These are phyloP conservation scores for Dothistroma septosporum DNA, from an alignment of 2,329 filamentous ascomycete genomes.

Conservation along the genomic window DNA sequence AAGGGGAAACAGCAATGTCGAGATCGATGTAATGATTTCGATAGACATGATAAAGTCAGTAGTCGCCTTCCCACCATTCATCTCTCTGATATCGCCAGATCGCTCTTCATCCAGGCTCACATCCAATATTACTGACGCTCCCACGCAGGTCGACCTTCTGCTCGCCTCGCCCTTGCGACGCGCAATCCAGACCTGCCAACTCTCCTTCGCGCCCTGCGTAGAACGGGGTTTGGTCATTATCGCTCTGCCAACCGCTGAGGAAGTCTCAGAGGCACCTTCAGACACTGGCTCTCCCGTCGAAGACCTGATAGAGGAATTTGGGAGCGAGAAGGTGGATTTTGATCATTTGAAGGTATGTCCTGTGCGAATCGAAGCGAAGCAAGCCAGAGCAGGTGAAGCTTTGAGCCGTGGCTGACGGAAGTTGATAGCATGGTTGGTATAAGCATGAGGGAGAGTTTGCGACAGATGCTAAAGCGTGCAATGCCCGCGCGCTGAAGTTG, in stretches of 20 bases:
- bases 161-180: slow-evolving; percentile 30
- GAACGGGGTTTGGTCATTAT: slow-evolving; percentile 26
- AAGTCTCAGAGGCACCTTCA: slow-evolving; percentile 25
- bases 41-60: slow-evolving; percentile 25
- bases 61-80: not conserved
- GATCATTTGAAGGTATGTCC: slow-evolving; percentile 20
- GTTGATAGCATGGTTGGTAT: slow-evolving; percentile 21
- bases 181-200: slow-evolving; percentile 28
- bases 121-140: not conserved
- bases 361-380: too few species aligned
- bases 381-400: not conserved
- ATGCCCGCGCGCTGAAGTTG: slow-evolving; percentile 26
- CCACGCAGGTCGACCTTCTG: slow-evolving; percentile 27
- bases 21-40: slow-evolving; percentile 23
- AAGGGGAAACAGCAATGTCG: slow-evolving; percentile 27
- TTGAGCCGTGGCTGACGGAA: not conserved
- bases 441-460: slow-evolving; percentile 29
- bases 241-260: slow-evolving; percentile 29
- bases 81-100: not conserved
- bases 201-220: slow-evolving; percentile 26
- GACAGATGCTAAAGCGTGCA: slow-evolving; percentile 23
- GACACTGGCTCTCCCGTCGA: slow-evolving; percentile 27
- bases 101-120: not conserved
- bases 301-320: slow-evolving; percentile 22
- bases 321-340: slow-evolving; percentile 23